Base-by-base conservation (phyloP, 306 rosid genomes). In the Medicago arabica region DNA sequence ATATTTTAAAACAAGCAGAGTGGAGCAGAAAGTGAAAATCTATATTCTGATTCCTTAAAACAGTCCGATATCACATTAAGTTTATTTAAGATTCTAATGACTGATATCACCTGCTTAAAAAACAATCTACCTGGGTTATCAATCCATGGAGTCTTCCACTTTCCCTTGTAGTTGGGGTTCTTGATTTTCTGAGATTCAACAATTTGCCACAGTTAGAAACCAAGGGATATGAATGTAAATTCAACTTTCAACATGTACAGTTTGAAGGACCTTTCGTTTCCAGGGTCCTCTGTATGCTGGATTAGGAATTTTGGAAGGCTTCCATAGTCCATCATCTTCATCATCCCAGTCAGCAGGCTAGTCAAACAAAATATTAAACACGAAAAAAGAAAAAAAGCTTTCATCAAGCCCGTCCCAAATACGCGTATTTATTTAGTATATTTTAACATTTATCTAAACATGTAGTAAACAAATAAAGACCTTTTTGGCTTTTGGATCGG, bases 251-350 rank as follows among this genome's bases (percentile, higher is more conserved):
- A 53, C 21, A 2, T 59, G 65, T 15, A 76, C 74, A 53, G 75
- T 31, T 74, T 64, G 62, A 79, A 63, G 80, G 75, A 93, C 99
- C 97, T 90, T 95, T 60, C 86, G 92, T 75, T 87, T 92, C 98
- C 97, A 92, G 17, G 98, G 95, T 84, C 98, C 98, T 86, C 78
- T 95, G 81, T 92, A 92, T 71, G 96, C 96, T 34, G 98, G 96
- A 78, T 95, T 95, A 62, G 97, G 97, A 77, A 95, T 75, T 85
- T 89, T 95, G 28, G 96, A 88, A 40, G 93, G 75, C 84, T 81
- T 95, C 98, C 98, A 95, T 69, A 95, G 57, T 50, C 96, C 97
- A 67, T 89, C 89, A 49, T 90, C 97, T 11, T 95, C 98, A 13
- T 90, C 98, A 73, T 95, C 97, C 98, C 98, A 95, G 59, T 85